Evolutionary conservation across 1,139 yeast genomes (phyloP), one percentile per base, ranked within the genome.

Genomic region (Taphrina confusa): DNA sequence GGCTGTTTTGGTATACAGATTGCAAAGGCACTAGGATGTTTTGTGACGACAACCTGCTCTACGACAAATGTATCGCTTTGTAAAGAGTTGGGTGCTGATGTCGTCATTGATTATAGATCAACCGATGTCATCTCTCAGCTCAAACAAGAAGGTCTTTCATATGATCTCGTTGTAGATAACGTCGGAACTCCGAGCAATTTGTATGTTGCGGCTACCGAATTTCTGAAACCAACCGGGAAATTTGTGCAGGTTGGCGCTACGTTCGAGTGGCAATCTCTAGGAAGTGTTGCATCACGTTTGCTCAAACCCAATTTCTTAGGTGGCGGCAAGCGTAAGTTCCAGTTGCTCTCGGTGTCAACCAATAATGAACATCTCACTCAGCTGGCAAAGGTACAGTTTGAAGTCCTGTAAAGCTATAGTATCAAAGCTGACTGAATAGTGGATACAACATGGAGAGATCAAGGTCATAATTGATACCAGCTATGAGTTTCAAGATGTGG

Each of bases 131-230:
- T 34, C n/a, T 25, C 30, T 5, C 12, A 25, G 4, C 51, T 54
- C 28, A 45, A 46, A 16, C 36, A 31, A 4, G 56, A 47, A 11
- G 45, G 36, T 1, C 60, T 46, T 11, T 45, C 42, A 27, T 57
- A 59, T 16, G 62, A 59, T 27, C 25, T 39, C 20, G 61, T 61
- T 34, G 54, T 61, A 11, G 63, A 61, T 50, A 42, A 44, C 9
- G 57, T 59, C n/a, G 62, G 62, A 44, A 44, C 46, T 5, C 57
- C 57, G 18, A 12, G 4, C 20, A 50, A 46, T 14, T 14, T 59
- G 6, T 59, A 59, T 46, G 27, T 22, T 1, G 49, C 34, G 1
- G 45, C 62, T 6, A 25, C 39, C 8, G 20, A 34, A n/a, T 59
- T 52, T 27, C 39, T 59, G 39, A 52, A 46, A 18, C 40, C 11